Conservation (phyloP, 2,329 filamentous ascomycete genomes). For the Epichloe uncinata region DNA sequence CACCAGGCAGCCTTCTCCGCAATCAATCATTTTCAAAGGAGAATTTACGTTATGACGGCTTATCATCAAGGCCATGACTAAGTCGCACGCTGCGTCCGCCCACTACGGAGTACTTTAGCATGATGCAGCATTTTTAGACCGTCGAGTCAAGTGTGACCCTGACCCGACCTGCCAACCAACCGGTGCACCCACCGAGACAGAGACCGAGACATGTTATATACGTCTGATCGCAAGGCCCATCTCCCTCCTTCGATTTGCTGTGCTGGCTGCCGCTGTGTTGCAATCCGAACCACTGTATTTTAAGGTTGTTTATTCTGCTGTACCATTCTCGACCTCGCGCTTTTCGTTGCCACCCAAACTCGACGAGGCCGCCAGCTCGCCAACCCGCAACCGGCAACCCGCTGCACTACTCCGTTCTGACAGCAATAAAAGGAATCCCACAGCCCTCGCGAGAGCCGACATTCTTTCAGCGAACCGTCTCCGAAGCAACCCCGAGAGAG, state of each 20-base stretch:
- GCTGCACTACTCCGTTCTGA: background rate
- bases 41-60: no score
- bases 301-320: slow-evolving; percentile 9
- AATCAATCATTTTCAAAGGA: no score
- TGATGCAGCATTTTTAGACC: background rate
- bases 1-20: no score
- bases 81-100: background rate
- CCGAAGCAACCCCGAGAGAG: background rate
- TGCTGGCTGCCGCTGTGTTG: background rate
- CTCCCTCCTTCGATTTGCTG: background rate
- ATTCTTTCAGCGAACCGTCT: no score
- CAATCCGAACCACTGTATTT: slow-evolving; percentile 2
- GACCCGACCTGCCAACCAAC: background rate
- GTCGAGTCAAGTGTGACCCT: background rate
- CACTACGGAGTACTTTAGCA: background rate
- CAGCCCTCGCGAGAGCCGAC: background rate
- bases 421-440: background rate
- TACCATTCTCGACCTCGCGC: background rate
- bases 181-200: slow-evolving; percentile 2
- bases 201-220: background rate
- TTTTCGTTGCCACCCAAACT: background rate
- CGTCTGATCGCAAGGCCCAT: slow-evolving; percentile 1
- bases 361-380: background rate
- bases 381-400: background rate
- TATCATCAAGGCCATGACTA: background rate